A percentile compares a stretch with the other conserved stretches of the same genome.
These are phyloP conservation scores for Pseudogymnoascus sp. DNA, from an alignment of 2,329 filamentous ascomycete genomes.

Conservation along the genomic window DNA sequence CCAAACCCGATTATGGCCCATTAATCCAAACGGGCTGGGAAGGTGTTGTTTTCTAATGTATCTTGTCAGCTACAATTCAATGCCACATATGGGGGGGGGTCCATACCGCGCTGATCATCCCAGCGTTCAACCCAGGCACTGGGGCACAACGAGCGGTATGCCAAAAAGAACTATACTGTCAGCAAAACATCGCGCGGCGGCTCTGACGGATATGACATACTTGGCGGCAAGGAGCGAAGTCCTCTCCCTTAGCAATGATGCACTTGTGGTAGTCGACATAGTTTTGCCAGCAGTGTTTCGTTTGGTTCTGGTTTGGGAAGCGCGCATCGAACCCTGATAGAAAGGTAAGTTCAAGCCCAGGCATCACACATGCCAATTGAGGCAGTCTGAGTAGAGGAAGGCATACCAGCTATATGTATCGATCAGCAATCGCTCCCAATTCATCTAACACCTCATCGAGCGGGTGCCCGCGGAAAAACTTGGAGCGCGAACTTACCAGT, in stretches of 20 bases:
- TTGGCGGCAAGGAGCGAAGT: constrained; percentile 95
- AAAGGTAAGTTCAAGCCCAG: not conserved
- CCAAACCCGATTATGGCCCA: constrained; percentile 16
- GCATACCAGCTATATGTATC: constrained; percentile 40
- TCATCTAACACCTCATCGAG: constrained; percentile 23
- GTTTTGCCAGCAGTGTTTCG: constrained; percentile 99
- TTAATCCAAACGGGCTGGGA: constrained; percentile 57
- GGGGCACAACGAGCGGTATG: constrained; percentile 96
- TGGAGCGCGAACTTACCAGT: constrained; percentile 62
- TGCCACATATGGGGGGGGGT: constrained; percentile 20
- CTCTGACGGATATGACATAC: constrained; percentile 42
- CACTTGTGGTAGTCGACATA: constrained; percentile 99
- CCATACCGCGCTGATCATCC: constrained; percentile 93
- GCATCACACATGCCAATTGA: not conserved
- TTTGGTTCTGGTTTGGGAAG: constrained; percentile 97
- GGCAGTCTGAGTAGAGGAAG: constrained; percentile 1
- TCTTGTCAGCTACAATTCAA: constrained; percentile 18
- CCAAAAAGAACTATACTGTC: constrained; percentile 73
- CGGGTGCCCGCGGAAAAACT: constrained; percentile 12
- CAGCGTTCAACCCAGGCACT: constrained; percentile 88
- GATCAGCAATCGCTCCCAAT: constrained; percentile 33
- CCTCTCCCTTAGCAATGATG: constrained; percentile 95
- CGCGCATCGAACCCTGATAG: constrained; percentile 88
- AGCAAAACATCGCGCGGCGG: constrained; percentile 18
- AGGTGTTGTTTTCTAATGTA: constrained; percentile 55